phyloP scores from a whole-genome alignment of 352 stramenopile species.

The Elongisporangium senticosum region DNA sequence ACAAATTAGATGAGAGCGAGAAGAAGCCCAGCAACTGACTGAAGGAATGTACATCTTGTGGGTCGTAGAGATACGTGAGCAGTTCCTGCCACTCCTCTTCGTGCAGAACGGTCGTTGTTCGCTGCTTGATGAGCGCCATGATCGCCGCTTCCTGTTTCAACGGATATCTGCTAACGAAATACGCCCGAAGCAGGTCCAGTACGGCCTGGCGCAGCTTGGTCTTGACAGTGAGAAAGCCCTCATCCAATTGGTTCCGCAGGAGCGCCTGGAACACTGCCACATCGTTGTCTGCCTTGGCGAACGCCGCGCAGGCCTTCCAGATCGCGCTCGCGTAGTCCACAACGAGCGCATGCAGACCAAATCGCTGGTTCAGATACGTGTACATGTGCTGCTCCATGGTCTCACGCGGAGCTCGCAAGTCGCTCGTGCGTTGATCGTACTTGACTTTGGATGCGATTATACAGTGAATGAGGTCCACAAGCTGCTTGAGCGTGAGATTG shows the following conservation, averaged over 20 bases:
- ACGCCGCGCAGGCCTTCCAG: constrained; percentile 63
- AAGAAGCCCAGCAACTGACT: constrained; percentile 1
- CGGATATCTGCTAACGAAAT: constrained; percentile 59
- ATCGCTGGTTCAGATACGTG: constrained; percentile 85
- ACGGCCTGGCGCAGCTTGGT: constrained; percentile 68
- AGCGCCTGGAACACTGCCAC: constrained; percentile 74
- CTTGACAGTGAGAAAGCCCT: constrained; percentile 78
- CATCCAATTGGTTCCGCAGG: constrained; percentile 74
- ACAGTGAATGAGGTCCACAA: constrained; percentile 66
- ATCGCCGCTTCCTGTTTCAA: constrained; percentile 60
- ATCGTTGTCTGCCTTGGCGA: constrained; percentile 53
- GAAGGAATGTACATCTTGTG: constrained; percentile 43
- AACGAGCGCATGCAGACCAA: constrained; percentile 66
- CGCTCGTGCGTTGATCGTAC: constrained; percentile 41
- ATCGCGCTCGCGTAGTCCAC: constrained; percentile 77
- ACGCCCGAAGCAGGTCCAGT: constrained; percentile 60
- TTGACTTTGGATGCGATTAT: constrained; percentile 72
- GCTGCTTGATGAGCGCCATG: constrained; percentile 33
- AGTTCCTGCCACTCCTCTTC: constrained; percentile 72
- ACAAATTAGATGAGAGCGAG: neutral
- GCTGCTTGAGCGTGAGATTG: constrained; percentile 71
- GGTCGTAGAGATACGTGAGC: constrained; percentile 72
- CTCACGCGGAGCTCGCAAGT: constrained; percentile 47
- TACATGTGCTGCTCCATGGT: constrained; percentile 89
- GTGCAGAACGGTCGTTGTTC: constrained; percentile 29